Conservation (phyloP, 345 rosid genomes). For the Melaleuca quinquenervia region DNA sequence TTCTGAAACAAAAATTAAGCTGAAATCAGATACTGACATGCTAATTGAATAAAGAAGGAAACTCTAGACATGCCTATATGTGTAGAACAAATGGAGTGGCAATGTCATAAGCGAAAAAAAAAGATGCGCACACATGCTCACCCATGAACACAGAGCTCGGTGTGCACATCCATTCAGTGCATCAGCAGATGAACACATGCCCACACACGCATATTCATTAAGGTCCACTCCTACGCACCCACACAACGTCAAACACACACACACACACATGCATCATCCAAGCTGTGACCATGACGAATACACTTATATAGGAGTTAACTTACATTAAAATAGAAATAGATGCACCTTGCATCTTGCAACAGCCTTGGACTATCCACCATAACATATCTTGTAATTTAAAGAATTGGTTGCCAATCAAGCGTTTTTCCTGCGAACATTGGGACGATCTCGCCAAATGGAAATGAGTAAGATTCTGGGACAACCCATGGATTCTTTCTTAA, state of each 20-base stretch:
- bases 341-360: not conserved
- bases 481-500: slow-evolving; percentile 56
- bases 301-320: not conserved
- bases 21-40: not conserved
- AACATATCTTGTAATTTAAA: not conserved
- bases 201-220: not conserved
- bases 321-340: not conserved
- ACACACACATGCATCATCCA: not conserved
- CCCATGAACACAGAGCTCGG: not conserved
- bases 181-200: not conserved
- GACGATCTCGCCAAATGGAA: slow-evolving; percentile 63
- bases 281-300: not conserved
- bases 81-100: not conserved
- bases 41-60: not conserved
- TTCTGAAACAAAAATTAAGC: not conserved
- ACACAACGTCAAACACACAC: not conserved
- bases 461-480: slow-evolving; percentile 62
- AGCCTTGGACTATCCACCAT: not conserved
- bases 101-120: not conserved
- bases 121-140: not conserved
- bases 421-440: slow-evolving; percentile 87
- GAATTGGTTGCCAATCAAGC: slow-evolving; percentile 2
- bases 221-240: not conserved
- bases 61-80: not conserved
- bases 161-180: not conserved